These are phyloP conservation scores for Hyaloscypha finlandica DNA, from an alignment of 495 filamentous ascomycete species.

Conservation along the genomic window DNA sequence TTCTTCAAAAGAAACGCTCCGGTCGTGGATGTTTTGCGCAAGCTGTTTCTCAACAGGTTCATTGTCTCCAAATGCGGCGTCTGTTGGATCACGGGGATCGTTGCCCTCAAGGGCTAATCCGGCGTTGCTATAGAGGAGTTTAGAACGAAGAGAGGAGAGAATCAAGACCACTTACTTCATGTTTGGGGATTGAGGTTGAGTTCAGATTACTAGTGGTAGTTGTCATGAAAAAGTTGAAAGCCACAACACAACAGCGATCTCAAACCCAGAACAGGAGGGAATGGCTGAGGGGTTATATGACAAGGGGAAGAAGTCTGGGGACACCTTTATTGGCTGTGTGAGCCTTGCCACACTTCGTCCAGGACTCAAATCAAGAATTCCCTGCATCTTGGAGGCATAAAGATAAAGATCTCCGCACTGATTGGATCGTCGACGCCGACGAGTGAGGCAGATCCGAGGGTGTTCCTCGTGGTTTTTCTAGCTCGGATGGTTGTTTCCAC, in stretches of 20 bases:
- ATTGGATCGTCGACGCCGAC: slow-evolving; percentile 2
- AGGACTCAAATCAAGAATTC: neutral
- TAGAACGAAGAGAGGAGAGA: too few relatives aligned
- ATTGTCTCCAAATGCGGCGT: slow-evolving; percentile 5
- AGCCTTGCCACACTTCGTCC: neutral
- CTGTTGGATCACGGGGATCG: slow-evolving; percentile 24
- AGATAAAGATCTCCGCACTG: neutral
- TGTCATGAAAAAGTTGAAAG: neutral
- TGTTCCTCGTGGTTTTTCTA: neutral
- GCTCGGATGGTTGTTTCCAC: too few relatives aligned
- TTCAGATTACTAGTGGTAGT: neutral
- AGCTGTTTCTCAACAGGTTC: slow-evolving; percentile 26
- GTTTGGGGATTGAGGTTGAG: neutral
- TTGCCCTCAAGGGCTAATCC: slow-evolving; percentile 22
- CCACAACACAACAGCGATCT: neutral
- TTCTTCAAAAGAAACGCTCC: slow-evolving; percentile 39
- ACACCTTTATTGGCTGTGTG: neutral
- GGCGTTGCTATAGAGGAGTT: too few relatives aligned
- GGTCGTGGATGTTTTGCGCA: slow-evolving; percentile 19
- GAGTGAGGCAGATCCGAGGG: neutral
- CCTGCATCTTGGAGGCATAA: neutral
- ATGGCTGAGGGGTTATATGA: neutral
- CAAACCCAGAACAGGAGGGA: neutral
- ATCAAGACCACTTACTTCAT: too few relatives aligned
- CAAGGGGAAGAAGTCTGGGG: neutral